These are phyloP conservation scores for Penicillium hordei DNA, from an alignment of 2,329 filamentous ascomycete genomes.

Conservation along the genomic window DNA sequence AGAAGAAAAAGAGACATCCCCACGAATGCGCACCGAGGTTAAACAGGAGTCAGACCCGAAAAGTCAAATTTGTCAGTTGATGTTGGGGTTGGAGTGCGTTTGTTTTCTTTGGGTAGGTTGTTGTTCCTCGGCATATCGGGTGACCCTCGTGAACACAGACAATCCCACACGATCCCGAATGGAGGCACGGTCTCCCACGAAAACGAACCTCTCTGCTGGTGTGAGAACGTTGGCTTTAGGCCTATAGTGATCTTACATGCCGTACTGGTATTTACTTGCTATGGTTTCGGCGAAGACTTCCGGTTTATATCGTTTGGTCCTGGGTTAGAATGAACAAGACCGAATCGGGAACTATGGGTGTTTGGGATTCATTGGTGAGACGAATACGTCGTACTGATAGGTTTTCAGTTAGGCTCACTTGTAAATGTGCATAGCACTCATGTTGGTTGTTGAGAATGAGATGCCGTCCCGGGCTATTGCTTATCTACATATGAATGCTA, in stretches of 20 bases:
- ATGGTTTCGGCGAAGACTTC: background rate
- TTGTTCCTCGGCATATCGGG: conserved; percentile 20
- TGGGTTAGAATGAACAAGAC: background rate
- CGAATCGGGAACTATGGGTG: background rate
- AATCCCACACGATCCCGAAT: conserved; percentile 8
- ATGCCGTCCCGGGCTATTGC: background rate
- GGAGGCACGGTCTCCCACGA: conserved; percentile 8
- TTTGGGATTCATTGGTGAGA: background rate
- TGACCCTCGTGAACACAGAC: conserved; percentile 16
- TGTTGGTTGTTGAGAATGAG: background rate
- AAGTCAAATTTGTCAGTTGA: background rate
- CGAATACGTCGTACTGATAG: background rate
- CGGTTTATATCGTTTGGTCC: background rate
- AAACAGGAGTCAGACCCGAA: background rate
- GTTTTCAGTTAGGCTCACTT: background rate
- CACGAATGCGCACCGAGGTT: background rate
- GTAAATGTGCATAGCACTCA: background rate
- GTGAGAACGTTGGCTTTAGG: background rate
- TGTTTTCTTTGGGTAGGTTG: background rate
- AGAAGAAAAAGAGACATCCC: background rate
- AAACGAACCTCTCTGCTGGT: background rate
- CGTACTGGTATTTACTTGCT: background rate
- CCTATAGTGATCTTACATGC: background rate
- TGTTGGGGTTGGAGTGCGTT: background rate
- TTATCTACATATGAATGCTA: background rate